Evolutionary conservation across 139 green algal species (phyloP).

Genomic region (Dunaliella primolecta): DNA sequence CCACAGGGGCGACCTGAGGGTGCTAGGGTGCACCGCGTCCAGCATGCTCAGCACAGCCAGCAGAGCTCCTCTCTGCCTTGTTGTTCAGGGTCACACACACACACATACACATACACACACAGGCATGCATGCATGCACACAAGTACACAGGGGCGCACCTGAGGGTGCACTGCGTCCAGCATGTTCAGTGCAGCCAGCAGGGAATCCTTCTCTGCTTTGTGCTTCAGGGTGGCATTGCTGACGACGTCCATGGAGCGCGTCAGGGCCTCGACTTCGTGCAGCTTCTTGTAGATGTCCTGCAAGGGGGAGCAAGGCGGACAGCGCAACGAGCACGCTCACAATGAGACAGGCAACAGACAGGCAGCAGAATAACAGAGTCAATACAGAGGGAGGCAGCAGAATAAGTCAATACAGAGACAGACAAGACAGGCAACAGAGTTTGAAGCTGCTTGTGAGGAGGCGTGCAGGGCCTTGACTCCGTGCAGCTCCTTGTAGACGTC

Average conservation of each 20-base stretch:
- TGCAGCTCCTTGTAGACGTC: conserved; percentile 41
- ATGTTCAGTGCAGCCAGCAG: not conserved
- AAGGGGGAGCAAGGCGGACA: not conserved
- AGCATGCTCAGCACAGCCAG: not conserved
- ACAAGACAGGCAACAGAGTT: too few species aligned
- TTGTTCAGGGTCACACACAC: not conserved
- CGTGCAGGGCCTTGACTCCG: conserved; percentile 26
- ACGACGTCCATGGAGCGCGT: not conserved
- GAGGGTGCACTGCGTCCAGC: conserved; percentile 11
- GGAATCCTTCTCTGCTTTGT: not conserved
- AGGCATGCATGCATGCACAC: not conserved
- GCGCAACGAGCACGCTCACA: too few species aligned
- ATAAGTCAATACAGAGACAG: too few species aligned
- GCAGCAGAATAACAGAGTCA: too few species aligned
- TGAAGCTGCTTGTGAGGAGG: too few species aligned
- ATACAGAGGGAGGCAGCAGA: too few species aligned
- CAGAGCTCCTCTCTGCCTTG: not conserved
- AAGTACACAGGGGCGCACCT: not conserved
- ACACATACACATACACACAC: not conserved
- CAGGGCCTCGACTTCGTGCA: conserved; percentile 28
- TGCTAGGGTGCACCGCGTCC: conserved; percentile 11
- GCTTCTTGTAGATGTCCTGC: conserved; percentile 41
- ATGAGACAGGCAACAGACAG: too few species aligned
- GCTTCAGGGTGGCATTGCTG: not conserved
- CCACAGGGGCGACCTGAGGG: too few species aligned